Base-by-base conservation (phyloP, 257 asterid genomes). In the Hygrophila difformis region DNA sequence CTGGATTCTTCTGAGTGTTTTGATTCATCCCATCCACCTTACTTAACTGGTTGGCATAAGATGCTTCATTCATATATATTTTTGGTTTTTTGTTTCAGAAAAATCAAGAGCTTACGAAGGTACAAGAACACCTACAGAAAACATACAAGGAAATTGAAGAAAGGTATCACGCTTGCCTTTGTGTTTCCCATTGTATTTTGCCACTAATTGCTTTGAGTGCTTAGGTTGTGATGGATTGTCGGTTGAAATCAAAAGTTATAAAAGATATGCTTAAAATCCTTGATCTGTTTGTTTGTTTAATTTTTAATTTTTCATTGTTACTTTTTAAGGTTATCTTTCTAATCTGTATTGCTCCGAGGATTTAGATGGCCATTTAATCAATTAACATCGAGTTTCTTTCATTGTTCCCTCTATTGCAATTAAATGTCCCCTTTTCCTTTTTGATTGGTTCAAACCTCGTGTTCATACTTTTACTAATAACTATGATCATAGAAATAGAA, bases 71-170 rank as follows among this genome's bases (percentile, higher is more conserved):
- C 0, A 26, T 29, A 9, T 44, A 36, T 39, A 3, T 39, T 47
- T 51, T 28, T n/a, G n/a, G n/a, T 20, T 51, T 42, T 6, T 56
- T 65, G 40, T 44, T 53, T 33, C 58, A 89, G 98, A 79, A 70
- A 68, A 85, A 83, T 59, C 63, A 57, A 57, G 79, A 77, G 51
- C 85, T 85, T 35, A 63, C 48, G 70, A 73, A 70, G 73, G 74
- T 75, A 45, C 94, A 85, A 66, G 78, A 72, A 61, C 20, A 35
- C 44, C 70, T 79, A 51, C 88, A 82, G 72, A 67, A 64, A 23
- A 69, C 59, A 63, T 74, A 59, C 21, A 89, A 60, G 73, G 94
- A 82, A 54, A 55, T 64, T 17, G 84, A 70, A 62, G 86, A 75
- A 44, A 82, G 94, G 98, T 89, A 64, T 36, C 23, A 17, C 14